A percentile compares a stretch with the other conserved stretches of the same genome.
Evolutionary conservation across 441 rosid species (phyloP).

Genomic region (Adansonia rubrostipa): DNA sequence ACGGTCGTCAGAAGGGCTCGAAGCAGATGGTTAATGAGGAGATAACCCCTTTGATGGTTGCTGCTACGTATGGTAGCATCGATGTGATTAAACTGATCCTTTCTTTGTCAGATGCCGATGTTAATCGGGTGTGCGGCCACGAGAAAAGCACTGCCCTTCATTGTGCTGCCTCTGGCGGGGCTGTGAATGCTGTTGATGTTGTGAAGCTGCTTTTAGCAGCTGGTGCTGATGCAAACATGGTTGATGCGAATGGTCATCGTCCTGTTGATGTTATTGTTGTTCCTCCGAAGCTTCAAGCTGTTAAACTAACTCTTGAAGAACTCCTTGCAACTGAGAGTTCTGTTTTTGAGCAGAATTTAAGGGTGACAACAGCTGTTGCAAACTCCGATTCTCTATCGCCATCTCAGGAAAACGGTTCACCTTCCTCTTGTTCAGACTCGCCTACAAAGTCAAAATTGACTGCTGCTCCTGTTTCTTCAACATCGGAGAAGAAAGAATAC

Average conservation of each 20-base stretch:
- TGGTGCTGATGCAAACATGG: conserved; percentile 59
- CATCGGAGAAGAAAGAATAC: conserved; percentile 63
- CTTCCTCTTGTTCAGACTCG: conserved; percentile 46
- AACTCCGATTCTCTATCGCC: conserved; percentile 50
- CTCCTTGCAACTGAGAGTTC: conserved; percentile 58
- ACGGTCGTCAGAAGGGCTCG: conserved; percentile 68
- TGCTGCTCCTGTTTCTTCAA: conserved; percentile 32
- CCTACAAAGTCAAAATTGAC: conserved; percentile 44
- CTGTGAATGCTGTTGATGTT: conserved; percentile 60
- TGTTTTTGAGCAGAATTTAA: conserved; percentile 46
- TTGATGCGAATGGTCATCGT: conserved; percentile 57
- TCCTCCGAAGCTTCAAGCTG: conserved; percentile 61
- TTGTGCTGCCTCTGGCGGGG: conserved; percentile 82
- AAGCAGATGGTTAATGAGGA: conserved; percentile 72
- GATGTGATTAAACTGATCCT: conserved; percentile 68
- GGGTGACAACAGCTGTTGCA: conserved; percentile 43
- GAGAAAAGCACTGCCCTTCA: conserved; percentile 71
- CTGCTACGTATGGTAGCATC: conserved; percentile 69
- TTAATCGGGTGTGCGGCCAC: conserved; percentile 56
- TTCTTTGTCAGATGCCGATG: conserved; percentile 63
- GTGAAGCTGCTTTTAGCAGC: conserved; percentile 66
- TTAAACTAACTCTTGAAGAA: conserved; percentile 60
- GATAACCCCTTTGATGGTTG: conserved; percentile 78
- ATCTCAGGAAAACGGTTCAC: conserved; percentile 49
- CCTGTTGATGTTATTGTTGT: conserved; percentile 69